A percentile compares a stretch with the other conserved stretches of the same genome.
Conservation (phyloP, 306 rosid species). For the Cucurbita pepo region DNA sequence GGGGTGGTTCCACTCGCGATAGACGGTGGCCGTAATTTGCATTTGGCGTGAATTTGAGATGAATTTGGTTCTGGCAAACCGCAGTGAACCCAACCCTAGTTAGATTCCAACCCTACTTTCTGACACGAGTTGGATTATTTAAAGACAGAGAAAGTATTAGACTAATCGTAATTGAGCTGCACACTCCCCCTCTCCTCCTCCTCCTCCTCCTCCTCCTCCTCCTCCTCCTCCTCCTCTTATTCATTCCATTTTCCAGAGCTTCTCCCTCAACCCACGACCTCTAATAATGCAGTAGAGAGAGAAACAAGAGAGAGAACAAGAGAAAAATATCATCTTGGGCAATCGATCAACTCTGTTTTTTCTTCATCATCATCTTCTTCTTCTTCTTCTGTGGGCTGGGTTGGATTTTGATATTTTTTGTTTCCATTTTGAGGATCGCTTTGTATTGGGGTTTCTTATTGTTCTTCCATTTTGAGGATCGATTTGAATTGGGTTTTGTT, state of each 20-base stretch:
- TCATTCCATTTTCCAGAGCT: not conserved
- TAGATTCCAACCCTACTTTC: not conserved
- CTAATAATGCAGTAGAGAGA: not conserved
- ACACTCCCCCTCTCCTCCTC: not conserved
- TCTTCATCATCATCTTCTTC: too few species aligned
- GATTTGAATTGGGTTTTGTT: not conserved
- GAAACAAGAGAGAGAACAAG: not conserved
- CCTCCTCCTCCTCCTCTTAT: not conserved
- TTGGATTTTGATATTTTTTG: not conserved
- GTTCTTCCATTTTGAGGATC: not conserved
- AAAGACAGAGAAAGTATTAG: slow-evolving; percentile 5
- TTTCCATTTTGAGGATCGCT: not conserved
- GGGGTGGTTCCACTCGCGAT: not conserved
- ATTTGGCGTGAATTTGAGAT: slow-evolving; percentile 9
- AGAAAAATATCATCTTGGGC: not conserved
- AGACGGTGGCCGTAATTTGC: slow-evolving; percentile 3
- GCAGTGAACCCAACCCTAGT: slow-evolving; percentile 8
- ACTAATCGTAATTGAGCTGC: not conserved
- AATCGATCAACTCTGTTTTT: not conserved
- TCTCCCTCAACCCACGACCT: not conserved
- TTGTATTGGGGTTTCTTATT: not conserved
- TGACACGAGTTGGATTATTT: slow-evolving; percentile 10
- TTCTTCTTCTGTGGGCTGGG: not conserved
- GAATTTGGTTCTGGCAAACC: slow-evolving; percentile 1
- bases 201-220: not conserved